Evolutionary conservation across 495 filamentous ascomycete species (phyloP), one percentile per base, ranked within the genome.

Genomic region (Podospora comata): DNA sequence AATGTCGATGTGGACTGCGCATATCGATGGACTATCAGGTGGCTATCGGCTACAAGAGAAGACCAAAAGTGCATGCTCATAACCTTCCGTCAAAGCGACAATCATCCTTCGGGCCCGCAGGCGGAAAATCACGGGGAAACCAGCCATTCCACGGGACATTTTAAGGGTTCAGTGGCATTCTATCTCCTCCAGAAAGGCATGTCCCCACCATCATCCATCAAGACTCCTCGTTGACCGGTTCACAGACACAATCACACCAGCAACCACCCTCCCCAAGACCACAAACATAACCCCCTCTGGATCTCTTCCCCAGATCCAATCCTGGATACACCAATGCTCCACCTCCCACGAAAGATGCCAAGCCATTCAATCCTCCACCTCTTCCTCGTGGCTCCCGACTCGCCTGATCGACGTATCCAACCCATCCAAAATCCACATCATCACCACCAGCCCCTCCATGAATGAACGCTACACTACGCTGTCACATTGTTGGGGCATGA

Each of bases 1-100:
- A 56, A 0, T 18, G 19, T 23, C 54, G 15, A 9, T 56, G 19
- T 20, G 54, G 4, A 56, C 19, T 56, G 23, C 2, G 13, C 60
- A 19, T 65, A 65, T 34, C 44, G 23, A n/a, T 65, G 64, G 64
- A 65, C 64, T 30, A 3, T 57, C 16, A 44, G 54, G 18, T 27
- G n/a, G 64, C 53, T 57, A 6, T 20, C 48, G 19, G 18, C 48
- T 13, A 65, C 54, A 9, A 65, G 64, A 57, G 13, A 58, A 13
- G 48, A 34, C 53, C 48, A 55, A 27, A 19, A 20, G 9, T 55
- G 23, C n/a, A 56, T 65, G 26, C 27, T 27, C 13, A 53, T 65
- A 16, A 65, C 54, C 4, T 65, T 65, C 32, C 39, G 64, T 2
- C 64, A 44, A 13, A 16, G 53, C 1, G 39, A 57, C 6, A 53